Percentiles rank a stretch among this genome's conserved stretches.
phyloP scores from a whole-genome alignment of 176 grass and related monocot genomes.

The Echinochloa phyllopogon region DNA sequence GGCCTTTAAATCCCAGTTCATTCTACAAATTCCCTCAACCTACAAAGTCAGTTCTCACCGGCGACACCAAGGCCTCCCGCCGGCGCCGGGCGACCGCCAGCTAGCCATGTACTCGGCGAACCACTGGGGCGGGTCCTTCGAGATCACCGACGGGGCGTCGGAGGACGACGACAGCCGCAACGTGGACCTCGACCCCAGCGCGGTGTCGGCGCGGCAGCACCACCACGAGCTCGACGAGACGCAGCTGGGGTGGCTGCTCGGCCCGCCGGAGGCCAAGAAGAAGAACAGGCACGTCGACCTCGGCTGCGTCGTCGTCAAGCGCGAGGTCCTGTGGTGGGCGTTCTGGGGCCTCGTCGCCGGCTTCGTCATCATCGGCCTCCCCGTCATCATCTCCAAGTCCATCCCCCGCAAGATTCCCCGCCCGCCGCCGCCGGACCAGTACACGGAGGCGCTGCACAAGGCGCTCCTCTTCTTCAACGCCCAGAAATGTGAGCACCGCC shows the following conservation, averaged over 20 bases:
- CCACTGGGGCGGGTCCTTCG: slow-evolving; percentile 90
- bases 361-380: slow-evolving; percentile 81
- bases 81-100: neutral
- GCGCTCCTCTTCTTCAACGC: slow-evolving; percentile 98
- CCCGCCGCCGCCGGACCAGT: slow-evolving; percentile 63
- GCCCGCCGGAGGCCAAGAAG: slow-evolving; percentile 79
- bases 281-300: slow-evolving; percentile 89
- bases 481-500: slow-evolving; percentile 69
- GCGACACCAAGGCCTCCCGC: neutral
- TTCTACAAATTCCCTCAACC: neutral
- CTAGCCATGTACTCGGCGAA: slow-evolving; percentile 64
- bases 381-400: slow-evolving; percentile 79
- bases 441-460: slow-evolving; percentile 82
- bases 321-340: slow-evolving; percentile 68
- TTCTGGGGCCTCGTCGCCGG: slow-evolving; percentile 55
- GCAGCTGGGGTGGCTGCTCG: slow-evolving; percentile 93
- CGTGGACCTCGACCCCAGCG: slow-evolving; percentile 71
- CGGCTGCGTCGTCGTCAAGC: slow-evolving; percentile 81
- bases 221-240: slow-evolving; percentile 82
- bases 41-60: neutral
- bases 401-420: slow-evolving; percentile 69
- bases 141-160: slow-evolving; percentile 62
- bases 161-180: slow-evolving; percentile 82
- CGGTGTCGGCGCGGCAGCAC: slow-evolving; percentile 58
- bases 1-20: too few species aligned